phyloP scores from a whole-genome alignment of 805 yeast genomes.

The Huiozyma sinensis region DNA sequence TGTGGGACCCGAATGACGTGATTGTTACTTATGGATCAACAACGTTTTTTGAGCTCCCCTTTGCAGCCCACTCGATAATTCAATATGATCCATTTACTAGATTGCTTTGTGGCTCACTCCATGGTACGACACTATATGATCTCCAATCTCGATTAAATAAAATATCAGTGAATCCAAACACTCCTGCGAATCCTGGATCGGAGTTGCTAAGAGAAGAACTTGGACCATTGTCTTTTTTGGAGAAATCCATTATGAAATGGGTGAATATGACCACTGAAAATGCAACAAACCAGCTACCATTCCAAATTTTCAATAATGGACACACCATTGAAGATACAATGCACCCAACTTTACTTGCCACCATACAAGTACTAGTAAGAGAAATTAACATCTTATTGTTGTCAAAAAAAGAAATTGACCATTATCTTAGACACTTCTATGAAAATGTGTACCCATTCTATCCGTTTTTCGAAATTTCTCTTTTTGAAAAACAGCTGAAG shows the following conservation, averaged over 20 bases:
- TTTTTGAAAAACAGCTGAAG: conserved; percentile 6
- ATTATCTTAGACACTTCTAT: conserved; percentile 9
- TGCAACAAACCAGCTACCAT: conserved; percentile 6
- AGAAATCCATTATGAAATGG: conserved; percentile 12
- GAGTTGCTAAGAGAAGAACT: neutral
- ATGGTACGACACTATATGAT: conserved; percentile 11
- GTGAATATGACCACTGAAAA: conserved; percentile 5
- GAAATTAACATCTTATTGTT: conserved; percentile 9
- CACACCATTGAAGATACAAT: conserved; percentile 9
- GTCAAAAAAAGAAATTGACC: conserved; percentile 6
- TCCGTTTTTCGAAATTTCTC: conserved; percentile 12
- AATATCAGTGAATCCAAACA: conserved; percentile 1
- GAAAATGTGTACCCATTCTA: conserved; percentile 15
- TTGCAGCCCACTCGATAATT: conserved; percentile 8
- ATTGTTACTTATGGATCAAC: conserved; percentile 10
- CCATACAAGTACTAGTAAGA: conserved; percentile 5
- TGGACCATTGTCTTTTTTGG: conserved; percentile 10
- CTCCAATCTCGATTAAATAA: conserved; percentile 5
- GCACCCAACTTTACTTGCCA: conserved; percentile 5
- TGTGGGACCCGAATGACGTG: conserved; percentile 12
- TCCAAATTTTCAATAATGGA: conserved; percentile 9
- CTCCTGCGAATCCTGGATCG: neutral
- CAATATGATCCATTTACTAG: conserved; percentile 11
- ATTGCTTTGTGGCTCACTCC: conserved; percentile 9
- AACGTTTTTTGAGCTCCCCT: conserved; percentile 12